phyloP scores from a whole-genome alignment of 2,329 filamentous ascomycete genomes.

The Herpotrichia juniperi region DNA sequence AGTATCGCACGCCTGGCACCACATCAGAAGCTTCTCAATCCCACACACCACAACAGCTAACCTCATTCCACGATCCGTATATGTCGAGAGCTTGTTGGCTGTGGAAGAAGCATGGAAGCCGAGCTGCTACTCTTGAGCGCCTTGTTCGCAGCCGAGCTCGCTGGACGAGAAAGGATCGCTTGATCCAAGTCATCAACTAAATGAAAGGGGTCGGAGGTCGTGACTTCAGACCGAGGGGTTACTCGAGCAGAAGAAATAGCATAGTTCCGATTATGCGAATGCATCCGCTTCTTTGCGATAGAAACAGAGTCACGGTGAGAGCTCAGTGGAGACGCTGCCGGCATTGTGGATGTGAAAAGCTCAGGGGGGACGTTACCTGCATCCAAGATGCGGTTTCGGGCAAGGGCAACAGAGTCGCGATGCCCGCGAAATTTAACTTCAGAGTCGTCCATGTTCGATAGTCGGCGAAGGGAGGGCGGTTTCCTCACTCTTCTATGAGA shows the following conservation, averaged over 20 bases:
- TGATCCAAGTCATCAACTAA: constrained; percentile 4
- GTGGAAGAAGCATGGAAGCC: constrained; percentile 11
- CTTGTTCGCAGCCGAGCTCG: constrained; percentile 17
- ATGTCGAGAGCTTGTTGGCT: constrained; percentile 11
- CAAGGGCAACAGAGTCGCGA: constrained; percentile 39
- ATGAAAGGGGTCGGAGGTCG: not conserved
- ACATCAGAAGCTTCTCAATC: no score
- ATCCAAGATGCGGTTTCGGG: constrained; percentile 30
- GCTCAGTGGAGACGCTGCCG: constrained; percentile 22
- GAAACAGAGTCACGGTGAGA: constrained; percentile 28
- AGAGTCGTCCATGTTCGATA: constrained; percentile 37
- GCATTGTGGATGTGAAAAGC: constrained; percentile 23
- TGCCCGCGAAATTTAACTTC: constrained; percentile 36
- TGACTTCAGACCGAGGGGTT: not conserved
- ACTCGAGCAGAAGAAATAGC: constrained; percentile 15
- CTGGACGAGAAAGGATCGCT: constrained; percentile 2
- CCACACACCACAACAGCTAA: not conserved
- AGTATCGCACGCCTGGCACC: no score
- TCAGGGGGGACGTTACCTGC: constrained; percentile 23
- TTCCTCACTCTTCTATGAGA: constrained; percentile 6
- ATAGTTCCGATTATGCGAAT: constrained; percentile 26
- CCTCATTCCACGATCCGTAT: constrained; percentile 24
- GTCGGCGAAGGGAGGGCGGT: constrained; percentile 13
- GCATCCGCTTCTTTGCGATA: constrained; percentile 35
- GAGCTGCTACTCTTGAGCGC: constrained; percentile 14